Conservation (phyloP, 2,329 filamentous ascomycete genomes). For the Pseudogymnoascus sp. region DNA sequence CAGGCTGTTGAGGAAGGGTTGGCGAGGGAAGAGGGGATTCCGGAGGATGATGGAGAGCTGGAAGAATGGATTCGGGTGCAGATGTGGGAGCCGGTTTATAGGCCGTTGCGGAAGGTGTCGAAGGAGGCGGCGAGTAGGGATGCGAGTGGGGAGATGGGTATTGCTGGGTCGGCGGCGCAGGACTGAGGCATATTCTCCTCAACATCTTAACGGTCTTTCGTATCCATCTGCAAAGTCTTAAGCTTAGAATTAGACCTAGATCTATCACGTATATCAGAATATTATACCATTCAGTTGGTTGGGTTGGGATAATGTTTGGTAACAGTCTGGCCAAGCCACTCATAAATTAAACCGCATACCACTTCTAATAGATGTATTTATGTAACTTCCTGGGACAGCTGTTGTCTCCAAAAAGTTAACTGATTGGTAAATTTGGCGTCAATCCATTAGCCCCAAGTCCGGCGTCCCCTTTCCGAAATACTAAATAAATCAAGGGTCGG, state of each 20-base stretch:
- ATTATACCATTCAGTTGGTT: not conserved
- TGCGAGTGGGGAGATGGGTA: constrained; percentile 50
- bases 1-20: constrained; percentile 62
- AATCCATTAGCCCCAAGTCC: no score
- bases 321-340: no score
- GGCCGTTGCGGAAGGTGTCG: constrained; percentile 51
- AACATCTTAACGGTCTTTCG: no score
- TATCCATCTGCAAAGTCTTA: not conserved
- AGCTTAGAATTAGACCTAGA: not conserved
- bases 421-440: no score
- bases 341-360: no score
- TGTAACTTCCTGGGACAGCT: no score
- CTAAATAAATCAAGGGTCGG: no score
- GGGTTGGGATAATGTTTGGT: no score
- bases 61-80: constrained; percentile 61
- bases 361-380: no score
- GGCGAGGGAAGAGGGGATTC: constrained; percentile 57
- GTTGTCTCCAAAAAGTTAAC: no score
- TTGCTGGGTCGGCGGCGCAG: constrained; percentile 24
- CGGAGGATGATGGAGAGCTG: constrained; percentile 32
- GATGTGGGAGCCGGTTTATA: constrained; percentile 70
- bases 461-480: no score
- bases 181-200: not conserved
- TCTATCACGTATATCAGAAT: not conserved
- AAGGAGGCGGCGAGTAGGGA: constrained; percentile 43